phyloP scores from a whole-genome alignment of 1,284 basidiomycete species.

The Peniophora sp. region DNA sequence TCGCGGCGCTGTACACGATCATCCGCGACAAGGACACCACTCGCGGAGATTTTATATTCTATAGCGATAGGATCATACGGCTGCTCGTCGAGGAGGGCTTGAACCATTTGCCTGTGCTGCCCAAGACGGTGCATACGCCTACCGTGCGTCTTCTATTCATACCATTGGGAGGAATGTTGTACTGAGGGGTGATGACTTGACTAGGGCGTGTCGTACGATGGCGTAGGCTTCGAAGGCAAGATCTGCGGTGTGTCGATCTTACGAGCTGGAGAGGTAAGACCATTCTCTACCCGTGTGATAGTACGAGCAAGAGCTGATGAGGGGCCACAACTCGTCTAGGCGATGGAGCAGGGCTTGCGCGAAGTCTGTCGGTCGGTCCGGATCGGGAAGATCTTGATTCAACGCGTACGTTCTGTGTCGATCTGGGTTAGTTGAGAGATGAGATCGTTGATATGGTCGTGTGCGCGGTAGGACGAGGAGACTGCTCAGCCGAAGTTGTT shows the following conservation, averaged over 20 bases:
- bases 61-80: constrained; percentile 77
- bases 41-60: constrained; percentile 96
- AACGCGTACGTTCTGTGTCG: constrained; percentile 52
- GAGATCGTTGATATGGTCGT: constrained; percentile 2
- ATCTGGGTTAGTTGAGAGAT: neutral
- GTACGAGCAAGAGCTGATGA: too few species aligned
- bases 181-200: neutral
- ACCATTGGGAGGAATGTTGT: neutral
- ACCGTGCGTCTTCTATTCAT: constrained; percentile 40
- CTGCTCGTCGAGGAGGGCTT: constrained; percentile 81
- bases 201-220: constrained; percentile 76
- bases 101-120: constrained; percentile 90
- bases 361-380: constrained; percentile 90
- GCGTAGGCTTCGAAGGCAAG: constrained; percentile 88
- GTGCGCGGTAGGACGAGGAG: constrained; percentile 72
- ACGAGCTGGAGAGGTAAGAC: constrained; percentile 71
- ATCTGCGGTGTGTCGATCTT: constrained; percentile 94
- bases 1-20: constrained; percentile 94
- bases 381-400: constrained; percentile 92
- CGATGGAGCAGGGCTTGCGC: constrained; percentile 90
- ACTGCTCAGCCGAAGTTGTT: constrained; percentile 87
- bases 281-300: neutral
- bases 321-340: constrained; percentile 34
- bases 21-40: constrained; percentile 82
- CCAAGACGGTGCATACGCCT: constrained; percentile 75